A percentile compares a stretch with the other conserved stretches of the same genome.
phyloP scores from a whole-genome alignment of 192 early-diverging fungal genomes.

The Linnemannia schmuckeri region DNA sequence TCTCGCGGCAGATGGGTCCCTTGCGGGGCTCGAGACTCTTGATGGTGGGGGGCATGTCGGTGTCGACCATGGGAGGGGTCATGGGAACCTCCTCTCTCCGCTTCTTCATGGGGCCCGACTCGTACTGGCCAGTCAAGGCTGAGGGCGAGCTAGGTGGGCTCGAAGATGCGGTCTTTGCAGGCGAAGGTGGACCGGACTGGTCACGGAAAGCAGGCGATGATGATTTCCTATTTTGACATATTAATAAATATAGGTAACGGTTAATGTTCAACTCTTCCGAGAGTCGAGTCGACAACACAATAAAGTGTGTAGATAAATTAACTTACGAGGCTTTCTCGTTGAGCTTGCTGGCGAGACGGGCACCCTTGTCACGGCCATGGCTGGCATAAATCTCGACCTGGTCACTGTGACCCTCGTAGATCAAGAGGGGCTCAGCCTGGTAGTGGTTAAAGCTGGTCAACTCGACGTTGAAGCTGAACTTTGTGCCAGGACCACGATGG shows the following conservation, averaged over 20 bases:
- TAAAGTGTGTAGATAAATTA: not conserved
- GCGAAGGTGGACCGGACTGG: constrained; percentile 40
- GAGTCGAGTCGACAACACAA: not conserved
- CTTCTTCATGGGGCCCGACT: constrained; percentile 43
- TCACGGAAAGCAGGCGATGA: constrained; percentile 31
- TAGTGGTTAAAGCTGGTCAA: constrained; percentile 33
- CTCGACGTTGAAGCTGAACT: constrained; percentile 52
- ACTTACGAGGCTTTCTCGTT: constrained; percentile 38
- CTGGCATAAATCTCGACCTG: constrained; percentile 56
- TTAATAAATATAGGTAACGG: not conserved
- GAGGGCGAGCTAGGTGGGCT: constrained; percentile 53
- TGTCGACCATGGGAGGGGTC: constrained; percentile 47
- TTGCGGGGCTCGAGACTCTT: constrained; percentile 48
- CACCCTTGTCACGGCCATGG: constrained; percentile 53
- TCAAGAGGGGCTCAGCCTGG: constrained; percentile 36
- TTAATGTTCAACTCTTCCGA: not conserved
- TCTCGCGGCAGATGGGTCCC: constrained; percentile 51
- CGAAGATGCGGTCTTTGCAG: constrained; percentile 47
- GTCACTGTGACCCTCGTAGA: constrained; percentile 46
- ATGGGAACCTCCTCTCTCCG: constrained; percentile 41
- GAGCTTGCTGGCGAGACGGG: constrained; percentile 34
- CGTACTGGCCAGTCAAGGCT: constrained; percentile 20
- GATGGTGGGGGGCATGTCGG: constrained; percentile 49
- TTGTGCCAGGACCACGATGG: constrained; percentile 55
- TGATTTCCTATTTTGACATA: constrained; percentile 28